A percentile compares a stretch with the other conserved stretches of the same genome.
These are phyloP conservation scores for Vaccinium corymbosum DNA, from an alignment of 148 eudicot genomes.

Conservation along the genomic window DNA sequence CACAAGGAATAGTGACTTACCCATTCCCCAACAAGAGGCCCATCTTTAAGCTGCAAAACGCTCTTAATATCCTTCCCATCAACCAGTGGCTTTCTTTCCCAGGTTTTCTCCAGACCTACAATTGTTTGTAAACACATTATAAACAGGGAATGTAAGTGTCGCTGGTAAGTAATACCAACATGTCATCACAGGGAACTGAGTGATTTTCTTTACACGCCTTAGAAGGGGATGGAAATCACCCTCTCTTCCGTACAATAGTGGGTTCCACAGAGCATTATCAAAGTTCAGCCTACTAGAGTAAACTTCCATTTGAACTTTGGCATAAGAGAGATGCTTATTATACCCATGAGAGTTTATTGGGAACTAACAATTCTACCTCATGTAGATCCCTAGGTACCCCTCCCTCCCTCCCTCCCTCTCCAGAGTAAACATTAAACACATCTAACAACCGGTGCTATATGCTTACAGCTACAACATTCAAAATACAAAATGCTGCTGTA, in stretches of 20 bases:
- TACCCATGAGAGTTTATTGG: background rate
- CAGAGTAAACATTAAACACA: background rate
- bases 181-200: background rate
- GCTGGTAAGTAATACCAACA: background rate
- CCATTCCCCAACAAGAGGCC: slow-evolving; percentile 75
- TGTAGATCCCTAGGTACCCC: background rate
- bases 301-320: background rate
- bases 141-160: background rate
- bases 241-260: too few species aligned
- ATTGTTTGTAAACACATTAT: background rate
- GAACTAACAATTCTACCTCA: background rate
- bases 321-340: background rate
- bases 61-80: slow-evolving; percentile 81
- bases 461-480: background rate
- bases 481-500: background rate
- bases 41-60: slow-evolving; percentile 61
- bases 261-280: background rate
- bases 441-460: background rate
- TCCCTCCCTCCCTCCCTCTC: too few species aligned
- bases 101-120: slow-evolving; percentile 67
- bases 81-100: slow-evolving; percentile 74
- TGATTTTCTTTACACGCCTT: too few species aligned
- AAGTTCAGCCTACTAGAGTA: background rate
- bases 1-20: slow-evolving; percentile 29
- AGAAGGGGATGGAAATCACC: too few species aligned